Evolutionary conservation across 2,329 filamentous ascomycete species (phyloP), one percentile per base, ranked within the genome.

Genomic region (Fusarium sp.): DNA sequence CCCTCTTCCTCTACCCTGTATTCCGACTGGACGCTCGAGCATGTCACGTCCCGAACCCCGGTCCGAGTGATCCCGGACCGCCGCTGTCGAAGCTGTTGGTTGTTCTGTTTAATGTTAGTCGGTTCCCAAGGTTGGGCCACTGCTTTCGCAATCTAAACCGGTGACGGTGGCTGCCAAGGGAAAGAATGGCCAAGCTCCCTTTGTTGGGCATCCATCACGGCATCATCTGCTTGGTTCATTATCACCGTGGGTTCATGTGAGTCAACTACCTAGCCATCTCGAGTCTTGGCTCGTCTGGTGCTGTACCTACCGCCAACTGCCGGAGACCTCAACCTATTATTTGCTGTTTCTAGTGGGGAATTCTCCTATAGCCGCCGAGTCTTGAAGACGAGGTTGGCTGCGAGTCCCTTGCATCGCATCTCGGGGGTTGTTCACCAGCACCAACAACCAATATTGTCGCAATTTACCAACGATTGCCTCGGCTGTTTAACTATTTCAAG

Each of bases 31-130:
- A 56, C 65, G 58, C 63, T 56, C 47, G 27, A 40, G 45, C 29
- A 27, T 45, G 59, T 65, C 57, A 65, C 64, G 38, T 42, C 40
- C 69, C 60, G 63, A 60, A 56, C 35, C 50, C 67, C 58, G 62
- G 47, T 67, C 75, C 73, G 73, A 77, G 29, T 67, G 60, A 59
- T 65, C 63, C 71, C 40, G 56, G 52, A 20, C n/a, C 38, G 63
- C 54, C 38, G 50, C 60, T 22, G 52, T 65, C 60, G 67, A 45
- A 45, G 47, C 56, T 59, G 64, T 67, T 74, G 52, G 65, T 60
- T 62, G 38, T 35, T 47, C 11, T 50, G 14, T 27, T 27, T n/a
- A 16, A 50, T 27, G 45, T 50, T 45, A 29, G 65, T 69, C 74
- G 63, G 70, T 60, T 56, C 50, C 5, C 29, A 63, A n/a, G 54